Percentiles rank a stretch among this genome's conserved stretches.
phyloP scores from a whole-genome alignment of 73 alveolate species.

The Urostyla sp. region DNA sequence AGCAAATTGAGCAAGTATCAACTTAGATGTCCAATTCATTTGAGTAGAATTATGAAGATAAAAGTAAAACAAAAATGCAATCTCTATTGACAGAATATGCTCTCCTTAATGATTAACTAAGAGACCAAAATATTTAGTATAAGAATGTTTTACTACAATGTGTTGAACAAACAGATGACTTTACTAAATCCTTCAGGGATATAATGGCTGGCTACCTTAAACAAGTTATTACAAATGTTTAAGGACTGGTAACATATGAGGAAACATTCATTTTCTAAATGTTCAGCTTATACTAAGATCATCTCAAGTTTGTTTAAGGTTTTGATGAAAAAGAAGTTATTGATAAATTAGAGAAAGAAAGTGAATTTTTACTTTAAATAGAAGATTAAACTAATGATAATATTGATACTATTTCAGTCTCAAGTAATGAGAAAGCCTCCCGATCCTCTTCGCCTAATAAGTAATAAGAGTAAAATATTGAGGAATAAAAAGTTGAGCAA shows the following conservation, averaged over 20 bases:
- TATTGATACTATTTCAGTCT: too few relatives aligned
- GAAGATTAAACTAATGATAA: too few relatives aligned
- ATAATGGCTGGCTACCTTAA: background rate
- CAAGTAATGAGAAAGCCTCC: too few relatives aligned
- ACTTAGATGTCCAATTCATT: background rate
- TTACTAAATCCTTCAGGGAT: slow-evolving; percentile 35
- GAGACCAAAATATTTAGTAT: slow-evolving; percentile 3
- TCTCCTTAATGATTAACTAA: slow-evolving; percentile 20
- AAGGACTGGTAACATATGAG: slow-evolving; percentile 31
- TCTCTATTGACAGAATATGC: slow-evolving; percentile 29
- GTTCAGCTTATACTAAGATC: background rate
- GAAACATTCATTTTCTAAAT: slow-evolving; percentile 38
- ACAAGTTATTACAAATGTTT: background rate
- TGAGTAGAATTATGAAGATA: slow-evolving; percentile 10
- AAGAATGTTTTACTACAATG: slow-evolving; percentile 11
- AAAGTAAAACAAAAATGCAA: background rate
- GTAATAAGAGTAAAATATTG: too few relatives aligned
- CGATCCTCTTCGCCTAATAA: too few relatives aligned
- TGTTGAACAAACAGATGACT: slow-evolving; percentile 17
- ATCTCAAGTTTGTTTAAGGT: background rate
- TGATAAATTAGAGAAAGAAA: too few relatives aligned
- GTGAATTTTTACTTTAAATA: too few relatives aligned
- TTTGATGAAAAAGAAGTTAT: too few relatives aligned
- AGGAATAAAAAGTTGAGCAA: too few relatives aligned
- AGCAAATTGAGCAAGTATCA: slow-evolving; percentile 13